Conservation (phyloP, 768 basidiomycete genomes). For the Dendrothele bispora region DNA sequence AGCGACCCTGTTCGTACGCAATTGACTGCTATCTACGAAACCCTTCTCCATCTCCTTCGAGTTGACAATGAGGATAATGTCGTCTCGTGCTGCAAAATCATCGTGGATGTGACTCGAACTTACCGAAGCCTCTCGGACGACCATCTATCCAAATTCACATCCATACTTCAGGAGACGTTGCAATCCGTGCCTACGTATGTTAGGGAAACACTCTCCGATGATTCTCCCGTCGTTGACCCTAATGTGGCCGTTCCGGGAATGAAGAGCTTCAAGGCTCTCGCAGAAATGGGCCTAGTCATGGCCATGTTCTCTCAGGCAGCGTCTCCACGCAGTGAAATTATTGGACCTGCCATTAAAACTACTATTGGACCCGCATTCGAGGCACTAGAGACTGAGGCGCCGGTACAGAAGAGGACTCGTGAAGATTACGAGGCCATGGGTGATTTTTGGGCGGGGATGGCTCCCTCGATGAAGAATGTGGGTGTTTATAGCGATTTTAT, state of each 20-base stretch:
- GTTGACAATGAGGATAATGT: conserved; percentile 97
- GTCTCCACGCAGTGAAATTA: conserved; percentile 58
- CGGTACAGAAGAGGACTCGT: conserved; percentile 77
- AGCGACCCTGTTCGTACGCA: conserved; percentile 77
- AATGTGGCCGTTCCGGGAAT: conserved; percentile 67
- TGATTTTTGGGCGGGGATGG: conserved; percentile 79
- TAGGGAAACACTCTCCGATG: conserved; percentile 70
- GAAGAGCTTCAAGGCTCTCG: conserved; percentile 89
- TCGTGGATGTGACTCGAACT: conserved; percentile 84
- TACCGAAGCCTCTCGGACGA: conserved; percentile 75
- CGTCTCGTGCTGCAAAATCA: conserved; percentile 82
- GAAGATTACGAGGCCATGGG: conserved; percentile 82
- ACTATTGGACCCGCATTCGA: conserved; percentile 80
- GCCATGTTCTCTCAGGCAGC: conserved; percentile 88
- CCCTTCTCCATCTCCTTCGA: conserved; percentile 82
- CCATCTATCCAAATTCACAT: conserved; percentile 74
- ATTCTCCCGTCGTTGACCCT: conserved; percentile 53
- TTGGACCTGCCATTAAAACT: conserved; percentile 63
- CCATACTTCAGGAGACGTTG: conserved; percentile 78
- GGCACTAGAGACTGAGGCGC: conserved; percentile 74
- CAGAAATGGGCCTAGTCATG: conserved; percentile 91
- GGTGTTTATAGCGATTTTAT: conserved; percentile 80
- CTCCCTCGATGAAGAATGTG: conserved; percentile 71
- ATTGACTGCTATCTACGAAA: conserved; percentile 63
- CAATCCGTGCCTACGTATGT: conserved; percentile 73